These are phyloP conservation scores for Fusarium sp. DNA, from an alignment of 2,329 filamentous ascomycete genomes.

Conservation along the genomic window DNA sequence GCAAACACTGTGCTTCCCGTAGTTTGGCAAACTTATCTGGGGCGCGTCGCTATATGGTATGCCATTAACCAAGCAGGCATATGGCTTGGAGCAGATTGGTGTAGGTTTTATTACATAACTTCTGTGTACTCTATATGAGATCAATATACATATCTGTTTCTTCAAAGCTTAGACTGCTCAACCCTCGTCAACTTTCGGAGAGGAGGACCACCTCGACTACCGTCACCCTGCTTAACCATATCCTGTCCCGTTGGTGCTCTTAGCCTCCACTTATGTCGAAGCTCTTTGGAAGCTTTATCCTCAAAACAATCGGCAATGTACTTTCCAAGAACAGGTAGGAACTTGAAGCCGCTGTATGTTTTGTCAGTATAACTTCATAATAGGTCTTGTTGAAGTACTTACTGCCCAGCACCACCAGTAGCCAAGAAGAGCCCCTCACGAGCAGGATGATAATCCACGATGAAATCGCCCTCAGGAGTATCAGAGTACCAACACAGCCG, in stretches of 20 bases:
- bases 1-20: background rate
- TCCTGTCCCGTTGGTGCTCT: conserved; percentile 11
- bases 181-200: conserved; percentile 37
- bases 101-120: no score
- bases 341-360: conserved; percentile 31
- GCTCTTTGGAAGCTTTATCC: conserved; percentile 41
- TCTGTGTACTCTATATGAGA: background rate
- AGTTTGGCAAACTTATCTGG: background rate
- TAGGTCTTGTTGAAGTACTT: background rate
- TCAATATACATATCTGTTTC: background rate
- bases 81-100: no score
- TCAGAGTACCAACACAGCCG: conserved; percentile 74
- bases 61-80: background rate
- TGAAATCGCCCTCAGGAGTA: conserved; percentile 71
- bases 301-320: conserved; percentile 50
- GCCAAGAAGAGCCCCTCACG: conserved; percentile 60
- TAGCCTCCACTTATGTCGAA: conserved; percentile 48
- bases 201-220: conserved; percentile 46
- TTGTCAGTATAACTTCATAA: background rate
- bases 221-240: conserved; percentile 42
- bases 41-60: background rate
- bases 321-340: conserved; percentile 30
- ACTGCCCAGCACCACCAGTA: conserved; percentile 51
- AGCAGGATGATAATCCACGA: conserved; percentile 66
- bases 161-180: conserved; percentile 46